Evolutionary conservation across 768 basidiomycete species (phyloP).

Genomic region (Termitomyces sp.): DNA sequence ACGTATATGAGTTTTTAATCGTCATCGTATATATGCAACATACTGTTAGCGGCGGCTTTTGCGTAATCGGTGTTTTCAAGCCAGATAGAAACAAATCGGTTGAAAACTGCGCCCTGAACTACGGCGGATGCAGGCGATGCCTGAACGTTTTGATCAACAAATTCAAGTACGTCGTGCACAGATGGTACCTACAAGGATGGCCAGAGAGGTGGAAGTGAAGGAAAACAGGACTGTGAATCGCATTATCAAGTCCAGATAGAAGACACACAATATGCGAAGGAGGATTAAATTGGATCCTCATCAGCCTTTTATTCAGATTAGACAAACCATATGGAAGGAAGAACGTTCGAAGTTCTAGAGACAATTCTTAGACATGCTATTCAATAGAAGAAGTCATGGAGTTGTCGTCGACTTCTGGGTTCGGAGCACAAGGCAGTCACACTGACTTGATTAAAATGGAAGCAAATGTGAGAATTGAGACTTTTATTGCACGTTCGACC

Average conservation of each 20-base stretch:
- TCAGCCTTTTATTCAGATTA: background rate
- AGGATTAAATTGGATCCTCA: background rate
- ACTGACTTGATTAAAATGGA: background rate
- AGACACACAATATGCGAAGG: background rate
- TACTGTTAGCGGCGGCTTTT: conserved; percentile 23
- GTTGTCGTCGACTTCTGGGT: background rate
- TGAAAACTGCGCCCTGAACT: conserved; percentile 26
- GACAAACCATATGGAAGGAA: conserved; percentile 3
- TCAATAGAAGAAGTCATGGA: background rate
- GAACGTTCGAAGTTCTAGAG: conserved; percentile 3
- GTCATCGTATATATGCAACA: background rate
- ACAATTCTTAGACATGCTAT: background rate
- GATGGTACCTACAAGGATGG: background rate
- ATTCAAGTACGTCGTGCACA: background rate
- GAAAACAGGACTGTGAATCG: background rate
- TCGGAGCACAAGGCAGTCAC: background rate
- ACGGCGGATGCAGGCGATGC: conserved; percentile 5
- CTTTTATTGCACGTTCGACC: background rate
- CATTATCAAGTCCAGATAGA: background rate
- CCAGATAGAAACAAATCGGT: conserved; percentile 43
- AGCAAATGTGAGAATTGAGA: background rate
- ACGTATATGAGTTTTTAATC: background rate
- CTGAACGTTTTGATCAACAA: background rate
- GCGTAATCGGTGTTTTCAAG: conserved; percentile 61
- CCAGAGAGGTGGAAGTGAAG: background rate